phyloP scores from a whole-genome alignment of 2,329 filamentous ascomycete species.

The Tolypocladium tundrense region DNA sequence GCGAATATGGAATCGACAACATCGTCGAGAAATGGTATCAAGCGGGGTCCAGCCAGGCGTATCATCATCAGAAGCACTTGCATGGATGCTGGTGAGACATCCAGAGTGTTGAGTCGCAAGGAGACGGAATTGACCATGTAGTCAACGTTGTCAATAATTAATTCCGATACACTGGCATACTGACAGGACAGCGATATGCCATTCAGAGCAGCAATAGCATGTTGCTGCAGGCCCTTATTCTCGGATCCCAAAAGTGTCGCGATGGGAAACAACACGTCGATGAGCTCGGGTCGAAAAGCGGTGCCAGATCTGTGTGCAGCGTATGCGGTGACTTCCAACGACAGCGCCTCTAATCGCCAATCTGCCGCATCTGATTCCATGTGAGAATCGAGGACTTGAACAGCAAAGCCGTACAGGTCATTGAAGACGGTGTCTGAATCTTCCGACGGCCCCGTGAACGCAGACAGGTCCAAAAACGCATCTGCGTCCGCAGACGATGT shows the following conservation, averaged over 20 bases:
- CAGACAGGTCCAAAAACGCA: conserved; percentile 51
- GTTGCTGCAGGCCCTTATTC: conserved; percentile 57
- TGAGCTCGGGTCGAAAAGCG: conserved; percentile 72
- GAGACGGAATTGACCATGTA: conserved; percentile 94
- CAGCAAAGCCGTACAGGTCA: conserved; percentile 61
- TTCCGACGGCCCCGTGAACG: conserved; percentile 23
- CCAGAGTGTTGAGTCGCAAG: conserved; percentile 79
- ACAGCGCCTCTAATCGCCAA: conserved; percentile 67
- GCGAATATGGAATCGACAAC: conserved; percentile 85
- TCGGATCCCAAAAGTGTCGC: conserved; percentile 75
- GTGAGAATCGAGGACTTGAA: conserved; percentile 48
- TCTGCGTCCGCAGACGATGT: conserved; percentile 45
- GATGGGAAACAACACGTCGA: conserved; percentile 87
- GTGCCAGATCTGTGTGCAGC: conserved; percentile 57
- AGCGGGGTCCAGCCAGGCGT: conserved; percentile 64
- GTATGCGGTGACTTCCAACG: conserved; percentile 70
- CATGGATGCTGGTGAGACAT: conserved; percentile 83
- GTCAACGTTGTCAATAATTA: conserved; percentile 87
- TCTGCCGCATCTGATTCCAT: conserved; percentile 41
- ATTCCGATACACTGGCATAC: conserved; percentile 62
- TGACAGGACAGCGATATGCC: conserved; percentile 64
- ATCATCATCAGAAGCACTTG: conserved; percentile 94
- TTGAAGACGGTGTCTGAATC: conserved; percentile 39
- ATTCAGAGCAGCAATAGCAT: conserved; percentile 78
- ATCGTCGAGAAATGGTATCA: conserved; percentile 87